Conservation (phyloP, 805 yeast genomes). For the Kuraishia hungarica region DNA sequence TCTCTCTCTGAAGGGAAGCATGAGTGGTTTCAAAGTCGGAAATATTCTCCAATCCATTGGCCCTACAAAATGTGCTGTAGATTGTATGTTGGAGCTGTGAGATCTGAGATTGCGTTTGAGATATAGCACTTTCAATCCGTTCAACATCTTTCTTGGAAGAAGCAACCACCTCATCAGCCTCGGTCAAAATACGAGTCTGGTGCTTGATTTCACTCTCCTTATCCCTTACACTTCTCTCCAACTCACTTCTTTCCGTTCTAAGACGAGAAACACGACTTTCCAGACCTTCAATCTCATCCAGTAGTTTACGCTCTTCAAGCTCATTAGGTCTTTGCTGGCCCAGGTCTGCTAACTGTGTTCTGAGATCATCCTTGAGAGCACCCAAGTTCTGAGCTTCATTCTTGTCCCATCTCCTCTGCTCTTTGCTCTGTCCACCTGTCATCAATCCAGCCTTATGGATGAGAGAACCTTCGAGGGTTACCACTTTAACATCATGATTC, state of each 20-base stretch:
- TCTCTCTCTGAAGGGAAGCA: slow-evolving; percentile 47
- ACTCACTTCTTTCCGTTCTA: slow-evolving; percentile 17
- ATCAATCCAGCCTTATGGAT: slow-evolving; percentile 82
- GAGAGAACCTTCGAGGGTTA: slow-evolving; percentile 76
- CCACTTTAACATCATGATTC: slow-evolving; percentile 53
- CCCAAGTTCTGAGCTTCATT: slow-evolving; percentile 49
- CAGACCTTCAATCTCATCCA: slow-evolving; percentile 43
- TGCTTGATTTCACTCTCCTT: slow-evolving; percentile 39
- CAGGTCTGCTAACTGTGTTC: slow-evolving; percentile 33
- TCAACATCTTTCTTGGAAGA: slow-evolving; percentile 16
- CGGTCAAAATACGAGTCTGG: slow-evolving; percentile 22
- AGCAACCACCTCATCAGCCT: slow-evolving; percentile 14
- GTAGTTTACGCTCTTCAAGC: slow-evolving; percentile 43
- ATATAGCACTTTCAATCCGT: slow-evolving; percentile 18
- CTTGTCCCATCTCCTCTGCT: slow-evolving; percentile 63
- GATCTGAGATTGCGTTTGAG: slow-evolving; percentile 7
- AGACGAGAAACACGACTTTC: slow-evolving; percentile 25
- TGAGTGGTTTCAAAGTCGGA: slow-evolving; percentile 64
- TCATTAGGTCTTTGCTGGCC: slow-evolving; percentile 41
- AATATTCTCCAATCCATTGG: slow-evolving; percentile 44
- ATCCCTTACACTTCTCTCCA: slow-evolving; percentile 20
- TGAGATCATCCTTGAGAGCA: slow-evolving; percentile 40
- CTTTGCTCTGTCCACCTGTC: slow-evolving; percentile 79
- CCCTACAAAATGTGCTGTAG: slow-evolving; percentile 46
- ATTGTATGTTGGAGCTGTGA: neutral